Base-by-base conservation (phyloP, 495 filamentous ascomycete genomes). In the Podospora didyma region DNA sequence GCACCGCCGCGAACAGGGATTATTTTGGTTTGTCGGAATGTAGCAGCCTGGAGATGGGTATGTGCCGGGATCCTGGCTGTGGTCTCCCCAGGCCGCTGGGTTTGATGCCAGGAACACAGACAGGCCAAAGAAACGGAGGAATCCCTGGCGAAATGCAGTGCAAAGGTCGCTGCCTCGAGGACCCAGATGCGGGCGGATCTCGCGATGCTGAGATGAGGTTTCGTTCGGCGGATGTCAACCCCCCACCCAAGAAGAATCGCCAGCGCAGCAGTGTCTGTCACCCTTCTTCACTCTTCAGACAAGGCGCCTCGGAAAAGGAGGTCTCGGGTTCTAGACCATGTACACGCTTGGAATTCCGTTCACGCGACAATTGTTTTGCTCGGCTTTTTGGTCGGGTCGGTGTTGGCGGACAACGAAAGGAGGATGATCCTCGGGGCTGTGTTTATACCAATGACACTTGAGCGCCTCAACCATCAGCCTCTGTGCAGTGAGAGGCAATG, bases 1-100 rank as follows among this genome's bases (percentile, higher is more conserved):
- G 39, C 39, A 12, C 39, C 39, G 39, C 39, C 39, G 39, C 39
- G 39, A n/a, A 14, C 39, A 61, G 58, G 60, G 60, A 54, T 62
- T 65, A 59, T 60, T 62, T 60, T 61, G 62, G 58, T 60, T 60
- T 35, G 57, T 26, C 58, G 51, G 56, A 69, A 69, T 54, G 53
- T 62, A 56, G 67, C 62, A 67, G 64, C 67, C 67, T 69, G 64
- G 64, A 49, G 57, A 53, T 46, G 53, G 44, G 51, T 3, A 31
- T 31, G 26, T 31, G 26, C 26, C 26, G 56, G 53, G 57, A 59
- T 49, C 47, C 57, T 56, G 48, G n/a, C 12, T 14, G 9, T 17
- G 39, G 37, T 47, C 39, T 56, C 49, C 47, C 53, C 59, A 46
- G 54, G 41, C 19, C 31, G 44, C 54, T 50, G 59, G 49, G 49